Evolutionary conservation across 164 flowering plant species (phyloP), one percentile per base, ranked within the genome.

Genomic region (Akebia trifoliata): DNA sequence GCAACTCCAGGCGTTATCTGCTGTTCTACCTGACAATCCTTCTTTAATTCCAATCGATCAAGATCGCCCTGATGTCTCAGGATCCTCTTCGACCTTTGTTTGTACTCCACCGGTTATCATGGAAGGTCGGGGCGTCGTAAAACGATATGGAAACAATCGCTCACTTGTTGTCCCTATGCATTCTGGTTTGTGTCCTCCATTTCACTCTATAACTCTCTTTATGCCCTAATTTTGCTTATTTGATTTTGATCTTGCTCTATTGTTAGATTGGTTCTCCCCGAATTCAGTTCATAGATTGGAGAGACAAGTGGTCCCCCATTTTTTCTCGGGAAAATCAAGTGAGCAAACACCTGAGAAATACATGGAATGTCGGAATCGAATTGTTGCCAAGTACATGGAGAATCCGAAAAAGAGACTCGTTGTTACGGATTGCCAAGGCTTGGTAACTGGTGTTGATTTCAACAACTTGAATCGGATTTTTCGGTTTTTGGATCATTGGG

Each of bases 401-500:
- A 72, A 78, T 57, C 96, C 95, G 25, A 84, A 77, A 52, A 85
- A 69, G 65, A 81, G 80, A 66, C 50, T 94, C 5, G 56, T 63
- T 4, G 56, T 77, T 48, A 54, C 68, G 39, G 91, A 90, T 63
- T 90, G 83, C 68, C 80, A 72, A 43, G 81, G 76, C 0, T 57
- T 82, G 42, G 67, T 72, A 10, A 57, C 45, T 55, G 87, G 87
- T 63, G 34, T 85, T 26, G 75, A 69, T 21, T 22, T 47, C n/a
- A 81, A 83, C 39, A 93, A 90, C 64, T 54, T 88, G 47, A 75
- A 67, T 61, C 78, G 96, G 47, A 82, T 94, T 59, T 61, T 83
- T 54, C 74, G 93, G 44, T 94, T 94, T 66, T 86, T 94, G 57
- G 90, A 94, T 58, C 81, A 90, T 39, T 94, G 97, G 99, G 99